These are phyloP conservation scores for Bipolaris bicolor DNA, from an alignment of 2,329 filamentous ascomycete species.

Conservation along the genomic window DNA sequence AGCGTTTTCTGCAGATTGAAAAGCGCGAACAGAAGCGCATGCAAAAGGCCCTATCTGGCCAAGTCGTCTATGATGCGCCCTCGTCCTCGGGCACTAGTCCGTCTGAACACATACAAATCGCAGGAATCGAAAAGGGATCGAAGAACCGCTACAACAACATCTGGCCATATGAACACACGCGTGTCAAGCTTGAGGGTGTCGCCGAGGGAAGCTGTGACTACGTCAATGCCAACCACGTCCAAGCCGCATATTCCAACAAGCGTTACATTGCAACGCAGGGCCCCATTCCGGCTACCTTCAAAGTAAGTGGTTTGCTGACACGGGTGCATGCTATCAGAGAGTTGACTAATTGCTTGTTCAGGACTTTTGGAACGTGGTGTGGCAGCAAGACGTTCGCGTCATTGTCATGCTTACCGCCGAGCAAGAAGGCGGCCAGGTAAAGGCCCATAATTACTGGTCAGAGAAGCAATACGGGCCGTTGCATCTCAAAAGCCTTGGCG, in stretches of 20 bases:
- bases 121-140: conserved; percentile 88
- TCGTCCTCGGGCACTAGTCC: conserved; percentile 42
- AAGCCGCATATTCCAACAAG: conserved; percentile 81
- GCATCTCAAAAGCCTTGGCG: conserved; percentile 76
- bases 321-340: background rate
- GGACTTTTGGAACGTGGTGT: conserved; percentile 98
- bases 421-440: conserved; percentile 88
- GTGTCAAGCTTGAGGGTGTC: conserved; percentile 78
- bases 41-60: conserved; percentile 74
- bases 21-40: conserved; percentile 88
- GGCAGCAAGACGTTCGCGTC: conserved; percentile 94
- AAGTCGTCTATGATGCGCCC: conserved; percentile 62
- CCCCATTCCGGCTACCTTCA: conserved; percentile 88
- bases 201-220: conserved; percentile 81
- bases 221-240: conserved; percentile 89
- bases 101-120: conserved; percentile 70
- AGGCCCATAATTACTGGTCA: conserved; percentile 94
- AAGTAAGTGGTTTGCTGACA: conserved; percentile 61
- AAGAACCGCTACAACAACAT: conserved; percentile 99
- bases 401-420: conserved; percentile 97
- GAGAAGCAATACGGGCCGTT: conserved; percentile 78
- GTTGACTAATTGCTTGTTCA: conserved; percentile 48
- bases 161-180: conserved; percentile 90
- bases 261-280: conserved; percentile 95
- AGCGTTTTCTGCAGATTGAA: conserved; percentile 85